A percentile compares a stretch with the other conserved stretches of the same genome.
Evolutionary conservation across 345 rosid species (phyloP).

Genomic region (Melaleuca quinquenervia): DNA sequence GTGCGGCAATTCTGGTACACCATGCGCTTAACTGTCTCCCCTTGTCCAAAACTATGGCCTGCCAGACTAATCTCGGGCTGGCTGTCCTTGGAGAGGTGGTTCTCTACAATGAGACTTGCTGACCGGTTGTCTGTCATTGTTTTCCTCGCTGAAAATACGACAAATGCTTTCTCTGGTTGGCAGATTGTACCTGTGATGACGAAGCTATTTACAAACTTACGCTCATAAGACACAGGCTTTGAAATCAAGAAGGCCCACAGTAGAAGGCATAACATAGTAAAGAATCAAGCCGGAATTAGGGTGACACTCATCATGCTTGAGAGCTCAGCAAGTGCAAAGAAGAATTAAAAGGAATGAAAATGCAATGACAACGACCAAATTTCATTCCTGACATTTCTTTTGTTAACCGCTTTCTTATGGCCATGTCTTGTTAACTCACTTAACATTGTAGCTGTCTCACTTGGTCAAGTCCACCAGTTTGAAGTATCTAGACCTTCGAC

Average conservation of each 20-base stretch:
- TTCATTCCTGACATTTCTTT: background rate
- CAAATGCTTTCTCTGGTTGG: background rate
- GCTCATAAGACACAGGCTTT: background rate
- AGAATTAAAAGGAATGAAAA: background rate
- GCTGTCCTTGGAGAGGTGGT: background rate
- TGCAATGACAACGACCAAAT: background rate
- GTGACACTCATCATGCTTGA: background rate
- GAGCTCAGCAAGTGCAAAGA: background rate
- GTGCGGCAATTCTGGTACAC: background rate
- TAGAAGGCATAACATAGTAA: background rate
- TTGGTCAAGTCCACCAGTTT: background rate
- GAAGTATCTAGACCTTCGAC: background rate
- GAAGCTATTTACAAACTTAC: background rate
- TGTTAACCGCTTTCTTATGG: background rate
- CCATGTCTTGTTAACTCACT: background rate
- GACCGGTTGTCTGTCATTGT: background rate
- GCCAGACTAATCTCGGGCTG: background rate
- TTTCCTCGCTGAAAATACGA: background rate
- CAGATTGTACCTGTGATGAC: background rate
- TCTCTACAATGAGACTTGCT: background rate
- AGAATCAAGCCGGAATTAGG: background rate
- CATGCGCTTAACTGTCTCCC: background rate
- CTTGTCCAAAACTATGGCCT: background rate
- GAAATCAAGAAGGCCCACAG: background rate
- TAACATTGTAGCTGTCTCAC: background rate